Conservation (phyloP, 2,329 filamentous ascomycete species). For the Botrytis aclada region DNA sequence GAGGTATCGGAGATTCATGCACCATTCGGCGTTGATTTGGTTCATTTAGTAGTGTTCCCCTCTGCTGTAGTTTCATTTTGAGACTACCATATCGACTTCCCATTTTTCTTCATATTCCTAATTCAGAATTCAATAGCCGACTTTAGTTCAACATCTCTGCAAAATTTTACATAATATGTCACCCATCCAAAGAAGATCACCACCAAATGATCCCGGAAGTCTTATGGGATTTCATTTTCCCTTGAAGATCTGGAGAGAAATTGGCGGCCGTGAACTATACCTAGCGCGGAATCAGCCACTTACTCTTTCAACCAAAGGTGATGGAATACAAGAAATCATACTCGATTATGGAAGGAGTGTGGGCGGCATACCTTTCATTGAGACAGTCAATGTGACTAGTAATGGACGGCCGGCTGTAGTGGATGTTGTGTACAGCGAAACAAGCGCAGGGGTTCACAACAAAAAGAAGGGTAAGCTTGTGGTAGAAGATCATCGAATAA, state of each 20-base stretch:
- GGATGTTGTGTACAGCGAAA: conserved; percentile 31
- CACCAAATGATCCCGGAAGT: neutral
- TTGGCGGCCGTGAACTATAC: neutral
- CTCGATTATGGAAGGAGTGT: conserved; percentile 28
- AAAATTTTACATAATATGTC: neutral
- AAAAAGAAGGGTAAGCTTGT: conserved; percentile 21
- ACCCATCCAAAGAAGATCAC: neutral
- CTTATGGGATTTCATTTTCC: conserved; percentile 2
- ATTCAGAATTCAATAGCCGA: neutral
- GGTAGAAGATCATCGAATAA: neutral
- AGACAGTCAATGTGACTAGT: conserved; percentile 22
- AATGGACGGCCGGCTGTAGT: conserved; percentile 22
- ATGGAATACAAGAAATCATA: conserved; percentile 23
- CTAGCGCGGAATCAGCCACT: neutral
- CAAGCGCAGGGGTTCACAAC: conserved; percentile 23
- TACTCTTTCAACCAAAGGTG: conserved; percentile 16
- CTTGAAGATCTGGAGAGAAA: conserved; percentile 8
- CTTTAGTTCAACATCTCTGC: neutral
- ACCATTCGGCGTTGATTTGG: neutral
- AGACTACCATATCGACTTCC: neutral
- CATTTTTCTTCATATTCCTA: neutral
- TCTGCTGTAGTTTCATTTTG: neutral
- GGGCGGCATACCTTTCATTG: conserved; percentile 28
- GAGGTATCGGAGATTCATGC: neutral
- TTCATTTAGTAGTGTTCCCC: neutral